Evolutionary conservation across 73 alveolate species (phyloP).

Genomic region (Paramecium sonneborni): DNA sequence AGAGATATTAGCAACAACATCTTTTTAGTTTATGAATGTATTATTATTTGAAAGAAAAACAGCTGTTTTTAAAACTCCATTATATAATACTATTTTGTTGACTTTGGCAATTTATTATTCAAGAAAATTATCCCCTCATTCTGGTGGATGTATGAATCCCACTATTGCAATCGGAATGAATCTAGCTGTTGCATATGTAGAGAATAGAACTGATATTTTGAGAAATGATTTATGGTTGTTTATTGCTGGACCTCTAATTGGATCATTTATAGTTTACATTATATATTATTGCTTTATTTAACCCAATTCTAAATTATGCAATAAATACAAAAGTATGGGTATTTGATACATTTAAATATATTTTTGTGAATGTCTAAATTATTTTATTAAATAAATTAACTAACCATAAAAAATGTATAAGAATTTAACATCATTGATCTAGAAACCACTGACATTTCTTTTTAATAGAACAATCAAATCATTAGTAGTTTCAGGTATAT

Average conservation of each 20-base stretch:
- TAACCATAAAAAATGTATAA: neutral
- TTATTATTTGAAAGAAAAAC: conserved; percentile 34
- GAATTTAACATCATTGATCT: neutral
- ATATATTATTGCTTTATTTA: neutral
- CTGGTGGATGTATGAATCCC: conserved; percentile 59
- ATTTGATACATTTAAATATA: neutral
- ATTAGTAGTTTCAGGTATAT: neutral
- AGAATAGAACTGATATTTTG: neutral
- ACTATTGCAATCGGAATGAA: conserved; percentile 44
- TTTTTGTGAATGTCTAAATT: neutral
- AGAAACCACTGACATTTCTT: neutral
- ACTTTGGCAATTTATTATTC: conserved; percentile 26
- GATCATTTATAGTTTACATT: neutral
- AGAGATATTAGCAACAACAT: conserved; percentile 39
- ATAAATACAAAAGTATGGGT: neutral
- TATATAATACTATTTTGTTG: conserved; percentile 6
- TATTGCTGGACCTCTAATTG: conserved; percentile 5
- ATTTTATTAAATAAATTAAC: neutral
- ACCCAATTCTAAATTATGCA: neutral
- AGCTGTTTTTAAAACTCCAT: conserved; percentile 19
- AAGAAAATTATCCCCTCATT: conserved; percentile 34
- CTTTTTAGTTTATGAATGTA: conserved; percentile 39
- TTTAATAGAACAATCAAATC: neutral
- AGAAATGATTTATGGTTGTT: neutral
- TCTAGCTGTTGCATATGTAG: conserved; percentile 25